These are phyloP conservation scores for Lyophyllum semitale DNA, from an alignment of 768 basidiomycete genomes.

Conservation along the genomic window DNA sequence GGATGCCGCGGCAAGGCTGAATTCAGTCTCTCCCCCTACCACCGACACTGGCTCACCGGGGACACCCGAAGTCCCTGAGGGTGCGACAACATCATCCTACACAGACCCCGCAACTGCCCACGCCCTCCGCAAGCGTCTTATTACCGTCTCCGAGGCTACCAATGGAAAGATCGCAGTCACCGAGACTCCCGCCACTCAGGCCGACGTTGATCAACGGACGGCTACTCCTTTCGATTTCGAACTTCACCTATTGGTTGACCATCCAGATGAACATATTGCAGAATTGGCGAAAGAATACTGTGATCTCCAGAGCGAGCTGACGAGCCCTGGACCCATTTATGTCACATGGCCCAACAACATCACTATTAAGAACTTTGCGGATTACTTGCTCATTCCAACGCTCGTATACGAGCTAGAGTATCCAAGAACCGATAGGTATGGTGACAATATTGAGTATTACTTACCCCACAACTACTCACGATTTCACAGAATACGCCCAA, in stretches of 20 bases:
- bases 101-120: constrained; percentile 53
- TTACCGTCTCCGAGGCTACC: constrained; percentile 35
- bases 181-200: constrained; percentile 9
- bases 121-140: constrained; percentile 60
- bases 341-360: constrained; percentile 88
- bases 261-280: constrained; percentile 67
- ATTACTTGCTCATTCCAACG: constrained; percentile 88
- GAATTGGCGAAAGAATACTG: constrained; percentile 73
- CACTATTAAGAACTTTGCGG: constrained; percentile 75
- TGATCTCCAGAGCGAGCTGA: constrained; percentile 76
- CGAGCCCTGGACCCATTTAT: constrained; percentile 63
- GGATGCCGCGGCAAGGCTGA: constrained; percentile 27
- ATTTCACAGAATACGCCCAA: constrained; percentile 61
- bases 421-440: constrained; percentile 82
- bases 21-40: constrained; percentile 22
- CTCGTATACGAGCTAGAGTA: constrained; percentile 97
- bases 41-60: constrained; percentile 34
- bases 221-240: constrained; percentile 12
- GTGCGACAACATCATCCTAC: constrained; percentile 50
- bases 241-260: constrained; percentile 57
- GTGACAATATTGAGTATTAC: background rate
- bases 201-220: constrained; percentile 11
- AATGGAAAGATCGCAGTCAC: constrained; percentile 16
- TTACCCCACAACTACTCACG: background rate
- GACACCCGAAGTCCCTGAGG: constrained; percentile 47